Evolutionary conservation across 352 stramenopile species (phyloP).

Genomic region (Phytopythium montanum): DNA sequence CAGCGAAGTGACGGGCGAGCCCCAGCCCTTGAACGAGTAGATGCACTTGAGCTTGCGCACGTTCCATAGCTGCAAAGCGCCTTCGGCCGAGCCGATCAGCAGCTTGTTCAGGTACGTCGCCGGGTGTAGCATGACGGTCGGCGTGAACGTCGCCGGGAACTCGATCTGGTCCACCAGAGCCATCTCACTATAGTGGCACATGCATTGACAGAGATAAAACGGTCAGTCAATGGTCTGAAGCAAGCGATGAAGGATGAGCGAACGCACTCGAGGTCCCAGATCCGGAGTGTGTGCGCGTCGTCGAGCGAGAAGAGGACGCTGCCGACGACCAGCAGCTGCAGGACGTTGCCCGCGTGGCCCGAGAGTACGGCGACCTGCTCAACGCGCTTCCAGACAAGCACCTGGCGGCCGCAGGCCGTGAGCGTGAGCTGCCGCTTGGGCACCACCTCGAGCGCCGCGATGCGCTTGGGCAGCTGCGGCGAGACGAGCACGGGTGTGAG

Average conservation of each 20-base stretch:
- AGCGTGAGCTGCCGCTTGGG: slow-evolving; percentile 76
- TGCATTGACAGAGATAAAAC: slow-evolving; percentile 10
- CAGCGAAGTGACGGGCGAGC: slow-evolving; percentile 62
- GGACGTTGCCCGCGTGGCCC: slow-evolving; percentile 52
- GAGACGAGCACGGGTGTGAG: slow-evolving; percentile 84
- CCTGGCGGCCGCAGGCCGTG: slow-evolving; percentile 63
- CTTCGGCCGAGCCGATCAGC: slow-evolving; percentile 82
- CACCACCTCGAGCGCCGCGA: slow-evolving; percentile 56
- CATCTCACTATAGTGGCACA: slow-evolving; percentile 29
- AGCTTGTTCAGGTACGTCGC: slow-evolving; percentile 95
- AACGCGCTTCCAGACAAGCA: slow-evolving; percentile 74
- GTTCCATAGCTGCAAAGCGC: slow-evolving; percentile 89
- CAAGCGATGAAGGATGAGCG: no score
- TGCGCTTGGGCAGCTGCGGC: slow-evolving; percentile 74
- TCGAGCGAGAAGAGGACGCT: slow-evolving; percentile 73
- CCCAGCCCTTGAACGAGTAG: slow-evolving; percentile 81
- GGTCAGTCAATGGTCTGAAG: no score
- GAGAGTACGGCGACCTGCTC: slow-evolving; percentile 45
- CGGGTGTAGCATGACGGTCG: slow-evolving; percentile 85
- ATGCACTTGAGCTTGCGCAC: slow-evolving; percentile 87
- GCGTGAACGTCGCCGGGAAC: slow-evolving; percentile 59
- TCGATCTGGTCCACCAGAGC: slow-evolving; percentile 47
- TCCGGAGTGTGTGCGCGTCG: slow-evolving; percentile 38
- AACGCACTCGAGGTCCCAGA: slow-evolving; percentile 66
- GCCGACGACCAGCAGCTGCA: slow-evolving; percentile 48